These are phyloP conservation scores for Ceratocystis ficicola DNA, from an alignment of 2,329 filamentous ascomycete genomes.

Conservation along the genomic window DNA sequence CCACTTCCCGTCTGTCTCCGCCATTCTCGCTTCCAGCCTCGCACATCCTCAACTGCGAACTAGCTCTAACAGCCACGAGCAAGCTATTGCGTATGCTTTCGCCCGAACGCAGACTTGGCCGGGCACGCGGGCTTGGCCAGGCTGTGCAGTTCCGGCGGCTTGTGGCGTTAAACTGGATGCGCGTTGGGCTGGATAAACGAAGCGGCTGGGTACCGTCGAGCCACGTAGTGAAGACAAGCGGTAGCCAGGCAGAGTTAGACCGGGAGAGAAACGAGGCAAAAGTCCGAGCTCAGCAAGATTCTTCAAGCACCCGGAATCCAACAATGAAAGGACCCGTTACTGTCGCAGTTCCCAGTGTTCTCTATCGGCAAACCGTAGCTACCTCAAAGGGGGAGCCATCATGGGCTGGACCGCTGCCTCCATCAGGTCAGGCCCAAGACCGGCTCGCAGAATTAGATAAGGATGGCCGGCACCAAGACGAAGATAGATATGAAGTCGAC, in stretches of 20 bases:
- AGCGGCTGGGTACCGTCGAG: not conserved
- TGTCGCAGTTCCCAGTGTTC: not conserved
- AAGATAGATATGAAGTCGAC: constrained; percentile 1
- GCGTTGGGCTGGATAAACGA: not conserved
- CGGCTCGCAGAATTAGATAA: not conserved
- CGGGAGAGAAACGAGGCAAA: not conserved
- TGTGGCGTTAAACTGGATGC: constrained; percentile 11
- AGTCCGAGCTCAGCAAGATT: not conserved
- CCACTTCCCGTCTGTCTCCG: constrained; percentile 57
- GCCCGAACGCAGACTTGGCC: constrained; percentile 30
- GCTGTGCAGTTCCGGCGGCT: constrained; percentile 4
- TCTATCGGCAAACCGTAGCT: not conserved
- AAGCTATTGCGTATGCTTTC: constrained; percentile 39
- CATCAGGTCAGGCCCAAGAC: not conserved
- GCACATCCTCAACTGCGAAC: constrained; percentile 54
- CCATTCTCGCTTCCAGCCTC: constrained; percentile 58
- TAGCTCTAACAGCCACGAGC: constrained; percentile 34
- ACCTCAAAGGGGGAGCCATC: not conserved
- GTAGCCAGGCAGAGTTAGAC: not conserved
- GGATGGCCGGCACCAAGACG: not conserved
- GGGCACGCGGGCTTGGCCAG: constrained; percentile 30
- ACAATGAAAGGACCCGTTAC: not conserved
- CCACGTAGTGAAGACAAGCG: not conserved
- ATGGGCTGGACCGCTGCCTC: not conserved
- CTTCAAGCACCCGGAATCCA: not conserved